A percentile compares a stretch with the other conserved stretches of the same genome.
Evolutionary conservation across 805 yeast species (phyloP).

Genomic region (Kodamaea jinghongensis): DNA sequence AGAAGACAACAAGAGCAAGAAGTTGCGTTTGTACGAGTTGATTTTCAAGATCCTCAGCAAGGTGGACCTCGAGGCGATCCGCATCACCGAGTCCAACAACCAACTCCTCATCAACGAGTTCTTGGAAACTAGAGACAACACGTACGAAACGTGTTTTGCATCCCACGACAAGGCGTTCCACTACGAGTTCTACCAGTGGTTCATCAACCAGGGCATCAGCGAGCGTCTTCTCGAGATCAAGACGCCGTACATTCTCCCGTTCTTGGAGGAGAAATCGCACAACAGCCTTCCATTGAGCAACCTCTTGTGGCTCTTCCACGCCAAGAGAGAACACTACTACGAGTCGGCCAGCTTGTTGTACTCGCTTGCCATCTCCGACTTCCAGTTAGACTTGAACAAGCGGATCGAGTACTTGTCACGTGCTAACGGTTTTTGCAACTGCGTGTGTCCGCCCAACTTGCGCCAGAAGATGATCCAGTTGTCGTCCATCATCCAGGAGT

Average conservation of each 20-base stretch:
- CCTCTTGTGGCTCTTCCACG: conserved; percentile 83
- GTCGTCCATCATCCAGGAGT: conserved; percentile 67
- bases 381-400: conserved; percentile 62
- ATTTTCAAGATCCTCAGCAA: conserved; percentile 73
- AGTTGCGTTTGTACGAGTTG: conserved; percentile 70
- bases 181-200: conserved; percentile 90
- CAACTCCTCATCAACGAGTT: conserved; percentile 48
- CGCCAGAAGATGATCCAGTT: conserved; percentile 75
- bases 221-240: conserved; percentile 76
- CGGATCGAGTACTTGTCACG: conserved; percentile 87
- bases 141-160: conserved; percentile 71
- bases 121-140: conserved; percentile 60
- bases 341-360: conserved; percentile 79
- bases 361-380: conserved; percentile 69
- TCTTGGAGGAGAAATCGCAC: conserved; percentile 64
- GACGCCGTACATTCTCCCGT: conserved; percentile 76
- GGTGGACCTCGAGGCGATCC: conserved; percentile 63
- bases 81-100: conserved; percentile 33
- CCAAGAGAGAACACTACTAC: conserved; percentile 72
- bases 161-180: conserved; percentile 86
- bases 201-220: conserved; percentile 70
- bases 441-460: conserved; percentile 72
- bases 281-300: conserved; percentile 73
- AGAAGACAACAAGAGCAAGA: conserved; percentile 70
- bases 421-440: conserved; percentile 89